These are phyloP conservation scores for Thermothelomyces thermophilus DNA, from an alignment of 2,329 filamentous ascomycete species.

Conservation along the genomic window DNA sequence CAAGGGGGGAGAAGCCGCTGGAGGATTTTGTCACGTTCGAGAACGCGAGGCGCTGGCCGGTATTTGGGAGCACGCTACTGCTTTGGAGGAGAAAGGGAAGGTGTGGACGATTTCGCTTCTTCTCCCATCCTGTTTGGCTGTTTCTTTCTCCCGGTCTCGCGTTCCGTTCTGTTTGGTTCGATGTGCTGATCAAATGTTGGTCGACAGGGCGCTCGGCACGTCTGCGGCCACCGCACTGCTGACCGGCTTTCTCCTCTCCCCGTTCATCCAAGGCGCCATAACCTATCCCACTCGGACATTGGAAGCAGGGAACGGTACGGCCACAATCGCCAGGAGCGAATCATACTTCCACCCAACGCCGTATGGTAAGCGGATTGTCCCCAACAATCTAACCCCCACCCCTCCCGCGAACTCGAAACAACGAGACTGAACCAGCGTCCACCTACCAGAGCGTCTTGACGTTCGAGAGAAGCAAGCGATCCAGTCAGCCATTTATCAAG, in stretches of 20 bases:
- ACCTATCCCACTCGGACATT: slow-evolving; percentile 19
- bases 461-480: slow-evolving; percentile 23
- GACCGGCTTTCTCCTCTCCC: slow-evolving; percentile 20
- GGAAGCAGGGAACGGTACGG: slow-evolving; percentile 12
- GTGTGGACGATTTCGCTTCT: slow-evolving; percentile 6
- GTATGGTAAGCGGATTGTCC: slow-evolving; percentile 12
- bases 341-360: slow-evolving; percentile 18
- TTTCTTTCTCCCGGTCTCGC: background rate
- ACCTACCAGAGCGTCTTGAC: slow-evolving; percentile 17
- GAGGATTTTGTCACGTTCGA: slow-evolving; percentile 28
- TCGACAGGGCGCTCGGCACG: slow-evolving; percentile 22
- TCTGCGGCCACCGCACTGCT: slow-evolving; percentile 23
- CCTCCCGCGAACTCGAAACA: background rate
- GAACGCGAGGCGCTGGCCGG: slow-evolving; percentile 23
- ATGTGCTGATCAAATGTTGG: slow-evolving; percentile 4
- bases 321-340: slow-evolving; percentile 18
- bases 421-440: background rate
- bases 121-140: background rate
- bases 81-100: slow-evolving; percentile 23
- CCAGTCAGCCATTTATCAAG: slow-evolving; percentile 22
- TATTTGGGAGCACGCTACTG: slow-evolving; percentile 19
- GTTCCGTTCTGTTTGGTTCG: background rate
- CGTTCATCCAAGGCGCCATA: slow-evolving; percentile 24
- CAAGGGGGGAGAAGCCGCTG: slow-evolving; percentile 21
- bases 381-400: background rate